phyloP scores from a whole-genome alignment of 352 stramenopile genomes.

The Phytophthora syringae region DNA sequence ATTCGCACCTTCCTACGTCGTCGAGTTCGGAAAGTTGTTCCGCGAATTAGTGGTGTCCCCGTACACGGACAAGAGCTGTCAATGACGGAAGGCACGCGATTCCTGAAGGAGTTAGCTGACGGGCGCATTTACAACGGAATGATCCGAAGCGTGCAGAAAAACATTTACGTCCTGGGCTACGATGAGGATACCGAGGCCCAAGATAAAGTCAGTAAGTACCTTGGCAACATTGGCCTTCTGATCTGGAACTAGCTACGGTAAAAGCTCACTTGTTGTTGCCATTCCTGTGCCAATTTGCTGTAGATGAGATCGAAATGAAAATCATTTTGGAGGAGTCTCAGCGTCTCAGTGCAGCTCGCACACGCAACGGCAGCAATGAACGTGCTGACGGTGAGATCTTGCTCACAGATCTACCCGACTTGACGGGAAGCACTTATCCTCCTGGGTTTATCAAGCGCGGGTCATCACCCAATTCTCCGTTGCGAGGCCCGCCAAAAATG shows the following conservation, averaged over 20 bases:
- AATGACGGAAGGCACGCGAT: constrained; percentile 65
- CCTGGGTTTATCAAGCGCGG: constrained; percentile 43
- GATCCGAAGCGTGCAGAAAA: constrained; percentile 52
- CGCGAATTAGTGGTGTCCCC: neutral
- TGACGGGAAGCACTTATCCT: constrained; percentile 28
- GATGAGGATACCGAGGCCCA: constrained; percentile 62
- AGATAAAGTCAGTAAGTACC: constrained; percentile 71
- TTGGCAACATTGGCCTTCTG: neutral
- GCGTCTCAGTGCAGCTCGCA: no score
- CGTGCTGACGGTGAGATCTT: constrained; percentile 56
- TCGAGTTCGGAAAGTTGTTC: constrained; percentile 36
- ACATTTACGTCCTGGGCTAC: constrained; percentile 65
- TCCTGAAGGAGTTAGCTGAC: constrained; percentile 77
- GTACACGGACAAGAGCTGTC: constrained; percentile 17
- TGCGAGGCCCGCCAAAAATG: constrained; percentile 25
- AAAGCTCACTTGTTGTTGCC: neutral
- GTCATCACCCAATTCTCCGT: constrained; percentile 41
- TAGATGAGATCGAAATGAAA: constrained; percentile 84
- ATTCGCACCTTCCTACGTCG: constrained; percentile 76
- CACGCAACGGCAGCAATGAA: no score
- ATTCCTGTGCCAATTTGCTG: neutral
- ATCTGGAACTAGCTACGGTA: neutral
- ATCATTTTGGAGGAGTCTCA: constrained; percentile 73
- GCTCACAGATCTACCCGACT: constrained; percentile 59
- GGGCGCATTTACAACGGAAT: constrained; percentile 72